Evolutionary conservation across 345 rosid genomes (phyloP).

Genomic region (Abelmoschus esculentus): DNA sequence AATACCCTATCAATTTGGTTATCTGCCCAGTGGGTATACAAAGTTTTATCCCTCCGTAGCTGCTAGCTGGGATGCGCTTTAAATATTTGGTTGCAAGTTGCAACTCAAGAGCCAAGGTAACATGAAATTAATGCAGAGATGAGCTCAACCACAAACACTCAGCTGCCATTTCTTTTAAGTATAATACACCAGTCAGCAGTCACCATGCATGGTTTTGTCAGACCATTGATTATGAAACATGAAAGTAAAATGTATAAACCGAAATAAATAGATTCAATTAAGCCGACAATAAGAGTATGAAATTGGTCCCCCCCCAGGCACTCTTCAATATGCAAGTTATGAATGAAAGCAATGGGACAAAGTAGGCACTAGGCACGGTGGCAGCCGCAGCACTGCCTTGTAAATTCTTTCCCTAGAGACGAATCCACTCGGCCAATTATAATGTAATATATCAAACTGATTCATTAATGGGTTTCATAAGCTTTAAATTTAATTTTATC

Average conservation of each 20-base stretch:
- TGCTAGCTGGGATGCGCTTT: background rate
- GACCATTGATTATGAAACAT: background rate
- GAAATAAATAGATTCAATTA: background rate
- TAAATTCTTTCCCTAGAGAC: background rate
- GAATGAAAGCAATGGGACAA: slow-evolving; percentile 6
- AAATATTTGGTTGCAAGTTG: background rate
- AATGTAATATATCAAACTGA: background rate
- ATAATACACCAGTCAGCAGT: background rate
- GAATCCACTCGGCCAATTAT: background rate
- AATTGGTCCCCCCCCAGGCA: slow-evolving; percentile 10
- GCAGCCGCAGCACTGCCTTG: background rate
- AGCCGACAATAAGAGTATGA: background rate
- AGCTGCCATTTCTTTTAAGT: background rate
- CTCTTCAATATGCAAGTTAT: background rate
- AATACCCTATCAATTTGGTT: too few species aligned
- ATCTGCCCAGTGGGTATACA: too few species aligned
- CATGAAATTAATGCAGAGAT: background rate
- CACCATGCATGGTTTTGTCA: background rate
- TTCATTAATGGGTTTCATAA: background rate
- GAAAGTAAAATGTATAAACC: background rate
- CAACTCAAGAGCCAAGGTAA: background rate
- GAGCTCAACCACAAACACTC: slow-evolving; percentile 3
- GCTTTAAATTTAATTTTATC: background rate
- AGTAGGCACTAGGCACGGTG: background rate
- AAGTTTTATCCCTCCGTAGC: too few species aligned